A percentile compares a stretch with the other conserved stretches of the same genome.
phyloP scores from a whole-genome alignment of 1,284 basidiomycete genomes.

The Pseudomicrostroma phylloplanum region DNA sequence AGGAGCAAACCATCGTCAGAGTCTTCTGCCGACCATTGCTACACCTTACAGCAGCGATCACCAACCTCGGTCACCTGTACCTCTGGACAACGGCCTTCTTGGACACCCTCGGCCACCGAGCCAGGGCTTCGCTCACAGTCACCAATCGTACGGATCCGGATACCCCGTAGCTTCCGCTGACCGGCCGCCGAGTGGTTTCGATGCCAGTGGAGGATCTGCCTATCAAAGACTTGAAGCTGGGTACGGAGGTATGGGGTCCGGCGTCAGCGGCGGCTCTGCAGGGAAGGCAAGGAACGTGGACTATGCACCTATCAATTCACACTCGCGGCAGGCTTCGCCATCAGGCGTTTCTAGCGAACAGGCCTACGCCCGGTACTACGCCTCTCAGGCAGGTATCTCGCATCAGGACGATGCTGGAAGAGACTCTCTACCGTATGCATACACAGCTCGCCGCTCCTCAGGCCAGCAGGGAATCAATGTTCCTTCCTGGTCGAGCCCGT shows the following conservation, averaged over 20 bases:
- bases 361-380: too few species aligned
- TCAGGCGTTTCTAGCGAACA: too few species aligned
- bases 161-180: neutral
- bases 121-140: neutral
- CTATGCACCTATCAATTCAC: neutral
- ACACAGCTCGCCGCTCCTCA: constrained; percentile 17
- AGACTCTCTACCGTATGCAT: constrained; percentile 17
- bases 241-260: neutral
- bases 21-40: constrained; percentile 15
- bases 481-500: neutral
- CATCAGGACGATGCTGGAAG: neutral
- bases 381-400: too few species aligned
- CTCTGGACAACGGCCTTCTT: neutral
- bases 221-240: neutral
- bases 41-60: constrained; percentile 9
- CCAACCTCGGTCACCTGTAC: constrained; percentile 5
- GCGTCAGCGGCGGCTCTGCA: neutral
- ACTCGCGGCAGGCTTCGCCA: too few species aligned
- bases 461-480: neutral
- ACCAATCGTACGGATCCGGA: neutral
- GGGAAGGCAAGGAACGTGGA: neutral
- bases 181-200: neutral
- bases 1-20: neutral
- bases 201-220: neutral
- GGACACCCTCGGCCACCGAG: neutral